Conservation (phyloP, 2,329 filamentous ascomycete genomes). For the Aureobasidium mangrovei region DNA sequence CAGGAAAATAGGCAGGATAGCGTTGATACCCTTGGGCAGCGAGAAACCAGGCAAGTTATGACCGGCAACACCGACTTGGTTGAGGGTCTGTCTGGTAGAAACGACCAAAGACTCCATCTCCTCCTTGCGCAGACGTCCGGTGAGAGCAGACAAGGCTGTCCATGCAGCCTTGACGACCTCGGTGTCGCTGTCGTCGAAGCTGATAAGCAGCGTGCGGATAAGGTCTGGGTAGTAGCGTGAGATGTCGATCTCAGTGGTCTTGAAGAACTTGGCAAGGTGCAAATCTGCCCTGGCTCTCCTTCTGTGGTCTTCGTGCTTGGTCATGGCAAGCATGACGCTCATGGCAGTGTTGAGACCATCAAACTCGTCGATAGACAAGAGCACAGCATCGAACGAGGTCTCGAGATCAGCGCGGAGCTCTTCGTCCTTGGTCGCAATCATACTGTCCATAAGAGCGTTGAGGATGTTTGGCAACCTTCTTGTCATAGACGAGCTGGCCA, state of each 20-base stretch:
- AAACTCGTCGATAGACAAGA: constrained; percentile 88
- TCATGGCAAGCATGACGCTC: constrained; percentile 78
- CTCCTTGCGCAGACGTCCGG: constrained; percentile 84
- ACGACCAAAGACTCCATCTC: constrained; percentile 92
- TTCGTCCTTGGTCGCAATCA: constrained; percentile 70
- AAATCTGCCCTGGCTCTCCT: constrained; percentile 68
- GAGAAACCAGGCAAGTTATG: constrained; percentile 77
- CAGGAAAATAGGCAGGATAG: constrained; percentile 90
- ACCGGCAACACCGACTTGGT: constrained; percentile 81
- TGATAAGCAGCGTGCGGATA: constrained; percentile 79
- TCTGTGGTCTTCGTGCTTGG: constrained; percentile 87
- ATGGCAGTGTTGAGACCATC: constrained; percentile 94
- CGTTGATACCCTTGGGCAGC: constrained; percentile 93
- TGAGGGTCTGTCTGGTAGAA: constrained; percentile 76
- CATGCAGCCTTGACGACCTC: constrained; percentile 85
- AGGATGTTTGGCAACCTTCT: constrained; percentile 81
- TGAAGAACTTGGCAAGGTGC: constrained; percentile 82
- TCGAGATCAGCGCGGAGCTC: constrained; percentile 64
- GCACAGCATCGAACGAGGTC: constrained; percentile 75
- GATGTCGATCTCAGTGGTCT: constrained; percentile 72
- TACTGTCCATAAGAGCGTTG: constrained; percentile 89
- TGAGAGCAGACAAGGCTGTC: constrained; percentile 78
- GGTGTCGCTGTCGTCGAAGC: constrained; percentile 78
- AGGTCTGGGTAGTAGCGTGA: constrained; percentile 95
- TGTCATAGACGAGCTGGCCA: constrained; percentile 85